Base-by-base conservation (phyloP, 192 early-diverging fungal species). In the Oehlia diaphana region DNA sequence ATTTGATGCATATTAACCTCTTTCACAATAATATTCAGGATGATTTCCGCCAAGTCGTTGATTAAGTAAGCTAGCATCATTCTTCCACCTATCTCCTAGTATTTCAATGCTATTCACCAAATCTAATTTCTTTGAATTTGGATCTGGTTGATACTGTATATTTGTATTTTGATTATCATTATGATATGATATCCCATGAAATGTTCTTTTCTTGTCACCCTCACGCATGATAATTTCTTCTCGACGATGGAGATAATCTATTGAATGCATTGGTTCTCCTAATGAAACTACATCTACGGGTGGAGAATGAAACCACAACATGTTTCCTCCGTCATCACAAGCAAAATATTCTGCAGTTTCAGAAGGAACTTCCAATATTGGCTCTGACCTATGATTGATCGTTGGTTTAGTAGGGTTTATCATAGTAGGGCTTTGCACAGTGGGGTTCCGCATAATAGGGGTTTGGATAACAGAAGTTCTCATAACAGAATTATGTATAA, bases 241-340 rank as follows among this genome's bases (percentile, higher is more conserved):
- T 47, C 66, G 23, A 28, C 33, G 26, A 21, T 42, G 14, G 13
- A 85, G 23, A 47, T 85, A 85, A 53, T 85, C 82, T 2, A 81
- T 74, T 5, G 85, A 86, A 74, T 86, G 85, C 39, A 82, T 77
- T 9, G 85, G 85, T 74, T 74, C 70, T 13, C 82, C 77, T 23
- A 86, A 10, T 10, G 81, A 81, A 23, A 81, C 70, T 35, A 86
- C 82, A 79, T 86, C 82, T 37, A 86, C 12, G n/a, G 85, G 85
- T 47, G 85, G 85, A 12, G 81, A 70, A 28, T 81, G 75, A 72
- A 86, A 86, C 85, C 85, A 86, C 26, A 86, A 75, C 9, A 86
- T 78, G 16, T 83, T 77, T 1, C 81, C 81, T 49, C 81, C 79
- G 31, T 82, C 81, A 42, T 82, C 82, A 72, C 82, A 79, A 3